phyloP scores from a whole-genome alignment of 1,139 yeast species.

The Hyphopichia burtonii region DNA sequence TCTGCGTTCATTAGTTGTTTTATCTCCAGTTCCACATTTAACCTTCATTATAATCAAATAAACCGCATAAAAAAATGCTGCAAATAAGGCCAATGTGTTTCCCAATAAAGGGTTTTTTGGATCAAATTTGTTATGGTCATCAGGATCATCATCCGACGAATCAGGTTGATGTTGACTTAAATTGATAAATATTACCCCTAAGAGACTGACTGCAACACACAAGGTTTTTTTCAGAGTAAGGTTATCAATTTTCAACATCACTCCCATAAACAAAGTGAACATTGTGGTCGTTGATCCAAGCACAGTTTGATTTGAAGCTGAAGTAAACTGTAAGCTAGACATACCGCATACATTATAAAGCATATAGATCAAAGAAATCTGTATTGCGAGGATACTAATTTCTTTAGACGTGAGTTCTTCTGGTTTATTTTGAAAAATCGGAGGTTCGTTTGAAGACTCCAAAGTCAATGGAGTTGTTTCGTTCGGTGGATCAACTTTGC shows the following conservation, averaged over 20 bases:
- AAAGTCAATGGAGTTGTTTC: slow-evolving; percentile 1
- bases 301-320: slow-evolving; percentile 55
- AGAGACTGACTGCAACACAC: slow-evolving; percentile 44
- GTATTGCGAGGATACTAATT: slow-evolving; percentile 33
- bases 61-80: slow-evolving; percentile 48
- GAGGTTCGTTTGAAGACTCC: not conserved
- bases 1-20: slow-evolving; percentile 45
- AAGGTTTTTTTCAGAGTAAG: slow-evolving; percentile 41
- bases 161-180: slow-evolving; percentile 28
- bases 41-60: slow-evolving; percentile 45
- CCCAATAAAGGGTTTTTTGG: slow-evolving; percentile 47
- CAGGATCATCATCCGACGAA: slow-evolving; percentile 9
- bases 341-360: slow-evolving; percentile 40
- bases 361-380: slow-evolving; percentile 43
- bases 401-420: slow-evolving; percentile 28
- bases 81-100: slow-evolving; percentile 42
- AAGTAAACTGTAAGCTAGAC: slow-evolving; percentile 45
- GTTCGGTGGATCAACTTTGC: not conserved
- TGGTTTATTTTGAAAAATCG: slow-evolving; percentile 3
- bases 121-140: slow-evolving; percentile 19
- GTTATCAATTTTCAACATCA: slow-evolving; percentile 36
- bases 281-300: slow-evolving; percentile 52
- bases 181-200: slow-evolving; percentile 50
- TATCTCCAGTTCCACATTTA: slow-evolving; percentile 43
- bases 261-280: slow-evolving; percentile 49